Evolutionary conservation across 2,329 filamentous ascomycete genomes (phyloP), one percentile per base, ranked within the genome.

Genomic region (Rhinocladiella mackenziei): DNA sequence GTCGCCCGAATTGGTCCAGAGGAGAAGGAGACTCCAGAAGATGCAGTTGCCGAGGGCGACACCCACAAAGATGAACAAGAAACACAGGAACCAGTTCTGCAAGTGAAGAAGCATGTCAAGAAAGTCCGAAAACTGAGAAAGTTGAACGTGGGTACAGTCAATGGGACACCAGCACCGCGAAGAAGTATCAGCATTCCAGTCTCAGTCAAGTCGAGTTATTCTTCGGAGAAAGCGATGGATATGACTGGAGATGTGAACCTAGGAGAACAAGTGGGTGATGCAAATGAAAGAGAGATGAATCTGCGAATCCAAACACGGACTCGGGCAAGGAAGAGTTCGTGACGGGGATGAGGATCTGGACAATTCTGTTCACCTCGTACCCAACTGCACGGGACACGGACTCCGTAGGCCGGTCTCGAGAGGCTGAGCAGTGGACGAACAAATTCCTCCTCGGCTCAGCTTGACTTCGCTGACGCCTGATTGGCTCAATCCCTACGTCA

Each of bases 41-140:
- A 19, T 5, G 22, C 22, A 5, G 5, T 25, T 7, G 29, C 9
- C 9, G 13, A 35, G 26, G 14, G 26, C 29, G 5, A 39, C 6
- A 19, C 14, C 2, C 20, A 33, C 4, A 18, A 25, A 8, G 10
- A 25, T 15, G 14, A 23, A 31, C 25, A 35, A 29, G 19, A 33
- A 10, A 19, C 19, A 28, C 13, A 30, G 33, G 29, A 25, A 31
- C 13, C 17, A 5, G 39, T 17, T 7, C 23, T 35, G 15, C 19
- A 37, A 28, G 26, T 39, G 19, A 39, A 41, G 35, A 33, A 43
- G 35, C 38, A 39, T n/a, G 23, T 48, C 25, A 50, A 26, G 29
- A 52, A 52, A 36, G 48, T 57, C n/a, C 48, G 53, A 4, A 40
- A 41, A 29, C 33, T 54, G 11, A 44, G 53, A 26, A 55, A 46